These are phyloP conservation scores for Oryza punctata DNA, from an alignment of 176 grass and related monocot species.

Conservation along the genomic window DNA sequence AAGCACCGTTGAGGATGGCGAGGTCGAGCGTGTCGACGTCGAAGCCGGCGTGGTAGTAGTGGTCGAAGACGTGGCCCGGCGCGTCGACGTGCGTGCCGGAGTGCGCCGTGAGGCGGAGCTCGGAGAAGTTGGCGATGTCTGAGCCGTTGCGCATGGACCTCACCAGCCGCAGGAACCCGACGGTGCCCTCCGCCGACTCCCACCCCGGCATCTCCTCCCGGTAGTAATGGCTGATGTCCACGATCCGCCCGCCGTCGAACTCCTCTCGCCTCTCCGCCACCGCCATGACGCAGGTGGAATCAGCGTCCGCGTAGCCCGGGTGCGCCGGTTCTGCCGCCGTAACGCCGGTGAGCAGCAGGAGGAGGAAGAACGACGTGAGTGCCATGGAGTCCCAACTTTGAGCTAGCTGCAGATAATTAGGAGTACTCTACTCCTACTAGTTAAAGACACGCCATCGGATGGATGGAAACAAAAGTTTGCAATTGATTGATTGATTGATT, in stretches of 20 bases:
- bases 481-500: background rate
- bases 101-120: slow-evolving; percentile 66
- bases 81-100: slow-evolving; percentile 80
- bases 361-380: background rate
- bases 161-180: slow-evolving; percentile 60
- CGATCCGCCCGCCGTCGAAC: slow-evolving; percentile 60
- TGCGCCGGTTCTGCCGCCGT: background rate
- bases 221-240: slow-evolving; percentile 85
- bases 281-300: too few species aligned
- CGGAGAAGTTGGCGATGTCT: slow-evolving; percentile 72
- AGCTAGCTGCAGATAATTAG: too few species aligned
- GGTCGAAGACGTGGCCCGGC: slow-evolving; percentile 71
- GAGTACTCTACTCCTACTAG: too few species aligned
- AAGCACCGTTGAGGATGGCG: slow-evolving; percentile 57
- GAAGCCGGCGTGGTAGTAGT: slow-evolving; percentile 74
- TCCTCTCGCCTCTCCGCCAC: slow-evolving; percentile 52
- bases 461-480: background rate
- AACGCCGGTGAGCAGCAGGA: slow-evolving; percentile 10
- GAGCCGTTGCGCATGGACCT: slow-evolving; percentile 71
- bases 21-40: slow-evolving; percentile 71
- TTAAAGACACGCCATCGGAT: background rate
- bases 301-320: too few species aligned
- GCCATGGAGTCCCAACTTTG: slow-evolving; percentile 28
- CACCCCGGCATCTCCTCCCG: slow-evolving; percentile 70
- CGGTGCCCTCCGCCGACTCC: slow-evolving; percentile 56